Evolutionary conservation across 148 eudicot genomes (phyloP).

Genomic region (Euryodendron excelsum): DNA sequence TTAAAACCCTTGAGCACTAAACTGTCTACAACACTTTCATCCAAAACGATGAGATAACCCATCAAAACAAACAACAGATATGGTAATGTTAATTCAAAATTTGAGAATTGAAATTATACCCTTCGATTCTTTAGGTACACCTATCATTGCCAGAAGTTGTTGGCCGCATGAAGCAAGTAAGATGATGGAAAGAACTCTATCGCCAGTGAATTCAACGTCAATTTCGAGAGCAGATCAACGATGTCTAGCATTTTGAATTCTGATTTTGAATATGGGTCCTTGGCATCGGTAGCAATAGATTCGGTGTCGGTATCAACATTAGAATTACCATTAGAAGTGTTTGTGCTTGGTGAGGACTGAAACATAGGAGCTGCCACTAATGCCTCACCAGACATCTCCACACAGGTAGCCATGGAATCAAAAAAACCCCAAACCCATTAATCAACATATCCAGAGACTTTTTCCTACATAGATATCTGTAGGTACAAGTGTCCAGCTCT

Average conservation of each 20-base stretch:
- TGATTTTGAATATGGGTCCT: constrained; percentile 46
- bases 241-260: constrained; percentile 61
- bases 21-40: background rate
- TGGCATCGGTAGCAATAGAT: constrained; percentile 18
- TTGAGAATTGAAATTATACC: constrained; percentile 39
- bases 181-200: constrained; percentile 80
- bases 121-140: constrained; percentile 54
- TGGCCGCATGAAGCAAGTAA: constrained; percentile 25
- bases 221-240: constrained; percentile 61
- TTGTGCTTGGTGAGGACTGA: constrained; percentile 32
- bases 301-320: too few species aligned
- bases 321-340: background rate
- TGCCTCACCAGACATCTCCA: constrained; percentile 45
- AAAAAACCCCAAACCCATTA: constrained; percentile 26
- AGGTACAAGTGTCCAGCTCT: too few species aligned
- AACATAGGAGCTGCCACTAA: constrained; percentile 40
- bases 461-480: too few species aligned
- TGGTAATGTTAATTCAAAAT: background rate
- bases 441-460: too few species aligned
- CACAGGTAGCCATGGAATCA: constrained; percentile 42
- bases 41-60: too few species aligned
- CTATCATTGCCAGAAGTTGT: constrained; percentile 40
- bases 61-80: too few species aligned
- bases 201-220: constrained; percentile 78
- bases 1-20: constrained; percentile 18